Percentiles rank a stretch among this genome's conserved stretches.
Conservation (phyloP, 768 basidiomycete species). For the Tricholoma hemisulphureum region DNA sequence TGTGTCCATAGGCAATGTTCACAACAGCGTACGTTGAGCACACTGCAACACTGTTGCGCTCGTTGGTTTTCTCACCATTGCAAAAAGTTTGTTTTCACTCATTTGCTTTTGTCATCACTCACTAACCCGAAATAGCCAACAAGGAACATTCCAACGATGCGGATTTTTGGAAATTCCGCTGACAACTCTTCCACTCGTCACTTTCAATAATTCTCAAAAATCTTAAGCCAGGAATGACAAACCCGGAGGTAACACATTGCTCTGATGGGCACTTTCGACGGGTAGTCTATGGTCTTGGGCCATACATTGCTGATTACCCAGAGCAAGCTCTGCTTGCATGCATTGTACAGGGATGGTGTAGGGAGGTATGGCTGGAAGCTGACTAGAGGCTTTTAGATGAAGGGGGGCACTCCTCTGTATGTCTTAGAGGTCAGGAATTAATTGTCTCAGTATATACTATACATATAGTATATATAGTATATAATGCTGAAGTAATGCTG, state of each 20-base stretch:
- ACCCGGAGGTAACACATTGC: constrained; percentile 23
- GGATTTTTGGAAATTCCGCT: constrained; percentile 25
- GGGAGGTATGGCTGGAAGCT: no score
- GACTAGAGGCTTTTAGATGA: no score
- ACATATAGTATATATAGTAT: no score
- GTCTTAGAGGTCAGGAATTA: no score
- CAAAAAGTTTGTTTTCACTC: no score
- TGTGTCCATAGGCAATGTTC: constrained; percentile 7
- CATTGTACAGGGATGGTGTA: constrained; percentile 36
- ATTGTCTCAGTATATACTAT: no score
- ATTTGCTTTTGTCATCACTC: background rate
- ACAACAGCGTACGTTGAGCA: background rate
- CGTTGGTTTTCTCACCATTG: no score
- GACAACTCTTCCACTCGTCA: constrained; percentile 31
- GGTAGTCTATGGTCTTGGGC: constrained; percentile 27
- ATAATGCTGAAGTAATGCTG: no score
- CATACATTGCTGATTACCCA: constrained; percentile 39
- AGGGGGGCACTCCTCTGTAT: no score
- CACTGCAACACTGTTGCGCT: no score
- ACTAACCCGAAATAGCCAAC: no score
- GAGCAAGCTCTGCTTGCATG: constrained; percentile 32
- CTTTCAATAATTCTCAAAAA: constrained; percentile 20
- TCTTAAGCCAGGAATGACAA: constrained; percentile 25
- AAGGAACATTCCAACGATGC: constrained; percentile 8
- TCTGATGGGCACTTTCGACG: constrained; percentile 28